A percentile compares a stretch with the other conserved stretches of the same genome.
These are phyloP conservation scores for Boletus vermiculosoides DNA, from an alignment of 768 basidiomycete species.

Conservation along the genomic window DNA sequence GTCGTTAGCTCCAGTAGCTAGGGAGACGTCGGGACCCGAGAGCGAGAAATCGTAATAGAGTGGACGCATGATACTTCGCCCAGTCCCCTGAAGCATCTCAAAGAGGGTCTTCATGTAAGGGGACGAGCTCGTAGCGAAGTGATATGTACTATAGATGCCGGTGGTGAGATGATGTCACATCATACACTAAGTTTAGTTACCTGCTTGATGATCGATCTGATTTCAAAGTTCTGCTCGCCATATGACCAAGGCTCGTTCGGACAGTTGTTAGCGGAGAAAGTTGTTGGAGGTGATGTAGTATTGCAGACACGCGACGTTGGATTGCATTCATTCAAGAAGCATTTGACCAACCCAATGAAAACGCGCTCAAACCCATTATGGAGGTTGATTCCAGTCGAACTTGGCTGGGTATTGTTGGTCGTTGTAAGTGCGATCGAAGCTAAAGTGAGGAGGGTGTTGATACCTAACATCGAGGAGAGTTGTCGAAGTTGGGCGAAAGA, in stretches of 20 bases:
- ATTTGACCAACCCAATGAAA: neutral
- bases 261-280: neutral
- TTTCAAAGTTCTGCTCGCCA: slow-evolving; percentile 28
- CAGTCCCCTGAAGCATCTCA: slow-evolving; percentile 32
- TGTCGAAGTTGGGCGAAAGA: neutral
- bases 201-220: slow-evolving; percentile 38
- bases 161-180: neutral
- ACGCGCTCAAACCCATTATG: slow-evolving; percentile 38
- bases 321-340: neutral
- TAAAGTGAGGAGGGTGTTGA: neutral
- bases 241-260: slow-evolving; percentile 35
- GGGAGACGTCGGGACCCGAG: slow-evolving; percentile 24
- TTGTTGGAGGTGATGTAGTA: neutral
- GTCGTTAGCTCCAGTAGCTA: slow-evolving; percentile 27
- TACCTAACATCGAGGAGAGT: neutral
- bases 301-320: slow-evolving; percentile 1
- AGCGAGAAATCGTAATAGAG: slow-evolving; percentile 36
- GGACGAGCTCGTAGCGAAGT: slow-evolving; percentile 37
- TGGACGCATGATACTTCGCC: slow-evolving; percentile 33
- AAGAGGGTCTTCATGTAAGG: slow-evolving; percentile 17
- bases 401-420: slow-evolving; percentile 19
- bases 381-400: slow-evolving; percentile 34
- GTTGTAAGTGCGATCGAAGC: neutral
- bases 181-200: slow-evolving; percentile 7
- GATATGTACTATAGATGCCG: slow-evolving; percentile 31